phyloP scores from a whole-genome alignment of 805 yeast genomes.

The Suhomyces faveliae region DNA sequence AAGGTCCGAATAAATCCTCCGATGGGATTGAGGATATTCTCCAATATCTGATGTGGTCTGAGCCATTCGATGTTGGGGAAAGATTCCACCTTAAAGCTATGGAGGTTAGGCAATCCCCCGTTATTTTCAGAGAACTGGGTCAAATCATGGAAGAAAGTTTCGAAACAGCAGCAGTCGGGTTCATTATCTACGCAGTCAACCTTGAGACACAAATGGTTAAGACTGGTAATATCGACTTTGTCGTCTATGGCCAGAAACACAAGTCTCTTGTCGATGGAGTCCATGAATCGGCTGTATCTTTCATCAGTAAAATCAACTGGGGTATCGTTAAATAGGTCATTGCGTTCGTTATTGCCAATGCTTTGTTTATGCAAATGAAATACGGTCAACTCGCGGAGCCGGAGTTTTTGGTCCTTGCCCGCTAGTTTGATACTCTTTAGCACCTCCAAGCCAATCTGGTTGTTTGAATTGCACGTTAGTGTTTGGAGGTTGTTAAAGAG shows the following conservation, averaged over 20 bases:
- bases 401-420: conserved; percentile 21
- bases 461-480: conserved; percentile 32
- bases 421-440: conserved; percentile 21
- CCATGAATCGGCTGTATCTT: conserved; percentile 11
- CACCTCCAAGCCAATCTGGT: conserved; percentile 30
- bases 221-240: conserved; percentile 24
- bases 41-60: conserved; percentile 33
- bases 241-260: conserved; percentile 18
- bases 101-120: conserved; percentile 31
- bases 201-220: conserved; percentile 25
- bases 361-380: conserved; percentile 33
- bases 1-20: conserved; percentile 29
- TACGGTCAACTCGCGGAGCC: conserved; percentile 27
- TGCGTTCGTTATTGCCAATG: conserved; percentile 12
- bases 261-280: conserved; percentile 18
- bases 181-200: conserved; percentile 30
- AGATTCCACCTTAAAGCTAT: conserved; percentile 28
- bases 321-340: conserved; percentile 9
- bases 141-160: conserved; percentile 27
- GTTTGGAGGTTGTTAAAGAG: conserved; percentile 18
- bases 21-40: conserved; percentile 29
- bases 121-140: conserved; percentile 18
- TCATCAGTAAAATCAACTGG: conserved; percentile 9
- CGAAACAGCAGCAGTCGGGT: conserved; percentile 26
- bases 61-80: conserved; percentile 36